These are phyloP conservation scores for Plasmodium sp. DNA, from an alignment of 169 alveolate genomes.

Conservation along the genomic window DNA sequence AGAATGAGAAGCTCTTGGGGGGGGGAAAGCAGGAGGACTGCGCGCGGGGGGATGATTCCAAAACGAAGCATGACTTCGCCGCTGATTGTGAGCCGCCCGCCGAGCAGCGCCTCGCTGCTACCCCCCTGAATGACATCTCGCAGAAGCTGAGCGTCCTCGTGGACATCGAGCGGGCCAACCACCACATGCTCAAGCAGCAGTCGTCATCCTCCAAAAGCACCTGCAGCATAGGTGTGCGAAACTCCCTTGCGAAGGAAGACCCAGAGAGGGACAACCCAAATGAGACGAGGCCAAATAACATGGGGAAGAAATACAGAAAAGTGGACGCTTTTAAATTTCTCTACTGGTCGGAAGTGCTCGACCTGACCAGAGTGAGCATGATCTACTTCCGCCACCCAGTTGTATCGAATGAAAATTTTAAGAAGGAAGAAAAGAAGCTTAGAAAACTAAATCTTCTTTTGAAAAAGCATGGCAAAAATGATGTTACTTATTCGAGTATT, in stretches of 20 bases:
- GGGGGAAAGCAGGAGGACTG: not conserved
- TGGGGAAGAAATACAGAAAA: constrained; percentile 2
- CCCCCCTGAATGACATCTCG: not conserved
- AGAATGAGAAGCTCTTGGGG: not conserved
- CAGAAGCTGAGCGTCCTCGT: not conserved
- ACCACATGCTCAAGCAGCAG: not conserved
- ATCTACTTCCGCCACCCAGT: constrained; percentile 72
- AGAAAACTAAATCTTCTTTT: constrained; percentile 26
- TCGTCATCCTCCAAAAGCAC: not conserved
- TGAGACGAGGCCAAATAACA: not conserved
- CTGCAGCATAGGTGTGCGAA: not conserved
- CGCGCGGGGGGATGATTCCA: not conserved
- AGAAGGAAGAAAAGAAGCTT: constrained; percentile 57
- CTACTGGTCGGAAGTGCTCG: constrained; percentile 72
- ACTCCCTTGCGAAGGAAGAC: not conserved
- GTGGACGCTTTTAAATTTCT: constrained; percentile 36
- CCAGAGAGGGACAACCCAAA: not conserved
- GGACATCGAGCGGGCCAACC: not conserved
- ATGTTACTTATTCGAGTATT: constrained; percentile 1
- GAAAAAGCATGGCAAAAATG: constrained; percentile 30
- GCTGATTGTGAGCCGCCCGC: not conserved
- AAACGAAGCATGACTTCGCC: not conserved
- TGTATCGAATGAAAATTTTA: constrained; percentile 40
- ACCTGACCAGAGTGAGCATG: constrained; percentile 68
- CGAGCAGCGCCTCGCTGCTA: not conserved